Conservation (phyloP, 345 rosid species). For the Laguncularia racemosa region DNA sequence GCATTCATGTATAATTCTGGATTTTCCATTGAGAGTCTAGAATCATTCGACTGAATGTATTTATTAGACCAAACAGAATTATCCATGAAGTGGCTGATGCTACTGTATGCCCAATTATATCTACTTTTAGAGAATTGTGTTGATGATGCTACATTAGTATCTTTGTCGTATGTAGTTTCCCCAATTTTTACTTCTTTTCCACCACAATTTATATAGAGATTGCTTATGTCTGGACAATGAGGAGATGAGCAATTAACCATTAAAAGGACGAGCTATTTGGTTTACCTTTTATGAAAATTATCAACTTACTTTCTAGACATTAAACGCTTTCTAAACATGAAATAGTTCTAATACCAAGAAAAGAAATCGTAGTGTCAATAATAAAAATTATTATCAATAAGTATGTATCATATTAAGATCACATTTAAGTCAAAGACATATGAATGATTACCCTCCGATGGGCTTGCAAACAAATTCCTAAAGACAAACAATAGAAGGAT, state of each 20-base stretch:
- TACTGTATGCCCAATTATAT: conserved; percentile 58
- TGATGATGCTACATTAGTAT: conserved; percentile 40
- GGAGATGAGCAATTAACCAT: not conserved
- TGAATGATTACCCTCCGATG: conserved; percentile 28
- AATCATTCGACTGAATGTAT: conserved; percentile 20
- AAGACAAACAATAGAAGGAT: conserved; percentile 5
- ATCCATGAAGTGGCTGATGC: conserved; percentile 68
- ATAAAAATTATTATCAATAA: not conserved
- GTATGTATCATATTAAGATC: not conserved
- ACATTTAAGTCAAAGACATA: conserved; percentile 26
- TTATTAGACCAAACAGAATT: conserved; percentile 29
- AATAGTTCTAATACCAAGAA: not conserved
- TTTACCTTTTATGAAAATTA: not conserved
- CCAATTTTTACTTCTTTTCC: conserved; percentile 31
- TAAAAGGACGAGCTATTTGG: conserved; percentile 2
- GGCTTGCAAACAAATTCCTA: conserved; percentile 60
- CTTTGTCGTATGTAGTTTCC: conserved; percentile 40
- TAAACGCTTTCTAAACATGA: not conserved
- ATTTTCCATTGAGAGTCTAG: conserved; percentile 21
- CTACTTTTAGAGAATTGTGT: conserved; percentile 32
- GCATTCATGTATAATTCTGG: conserved; percentile 39
- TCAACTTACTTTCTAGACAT: conserved; percentile 2
- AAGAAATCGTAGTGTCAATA: not conserved
- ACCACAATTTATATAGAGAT: conserved; percentile 56
- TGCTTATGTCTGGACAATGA: conserved; percentile 29